Conservation (phyloP, 139 green algal species). For the Coelastrella sp. region DNA sequence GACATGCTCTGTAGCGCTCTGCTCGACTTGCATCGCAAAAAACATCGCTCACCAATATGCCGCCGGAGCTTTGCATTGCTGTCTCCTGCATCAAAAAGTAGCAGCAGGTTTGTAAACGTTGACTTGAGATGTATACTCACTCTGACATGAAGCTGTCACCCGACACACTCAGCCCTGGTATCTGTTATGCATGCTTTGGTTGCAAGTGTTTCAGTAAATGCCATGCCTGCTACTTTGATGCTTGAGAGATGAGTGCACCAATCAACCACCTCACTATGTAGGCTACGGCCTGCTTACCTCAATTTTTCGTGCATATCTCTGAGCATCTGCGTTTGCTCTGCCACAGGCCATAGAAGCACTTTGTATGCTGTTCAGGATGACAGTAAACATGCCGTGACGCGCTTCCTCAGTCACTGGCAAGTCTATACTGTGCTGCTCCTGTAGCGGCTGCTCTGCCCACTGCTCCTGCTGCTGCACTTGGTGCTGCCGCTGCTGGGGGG, state of each 20-base stretch:
- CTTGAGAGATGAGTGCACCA: too few species aligned
- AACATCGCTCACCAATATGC: neutral
- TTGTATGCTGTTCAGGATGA: neutral
- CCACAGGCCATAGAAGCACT: neutral
- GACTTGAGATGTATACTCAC: too few species aligned
- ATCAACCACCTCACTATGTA: neutral
- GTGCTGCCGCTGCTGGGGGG: neutral
- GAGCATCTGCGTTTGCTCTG: neutral
- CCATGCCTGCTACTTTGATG: too few species aligned
- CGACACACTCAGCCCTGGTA: too few species aligned
- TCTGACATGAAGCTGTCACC: too few species aligned
- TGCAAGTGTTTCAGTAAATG: too few species aligned
- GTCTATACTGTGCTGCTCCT: neutral
- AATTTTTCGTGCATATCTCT: conserved; percentile 1
- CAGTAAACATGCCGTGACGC: neutral
- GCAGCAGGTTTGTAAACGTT: too few species aligned
- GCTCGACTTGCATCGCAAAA: too few species aligned
- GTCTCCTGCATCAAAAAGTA: neutral
- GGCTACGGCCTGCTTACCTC: neutral
- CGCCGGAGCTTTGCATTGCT: neutral
- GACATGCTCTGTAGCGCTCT: neutral
- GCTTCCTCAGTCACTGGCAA: neutral
- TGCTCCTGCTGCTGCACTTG: neutral
- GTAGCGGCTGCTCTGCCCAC: neutral
- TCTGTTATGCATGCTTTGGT: too few species aligned